Conservation (phyloP, 768 basidiomycete genomes). For the Leccinum incarnatum region DNA sequence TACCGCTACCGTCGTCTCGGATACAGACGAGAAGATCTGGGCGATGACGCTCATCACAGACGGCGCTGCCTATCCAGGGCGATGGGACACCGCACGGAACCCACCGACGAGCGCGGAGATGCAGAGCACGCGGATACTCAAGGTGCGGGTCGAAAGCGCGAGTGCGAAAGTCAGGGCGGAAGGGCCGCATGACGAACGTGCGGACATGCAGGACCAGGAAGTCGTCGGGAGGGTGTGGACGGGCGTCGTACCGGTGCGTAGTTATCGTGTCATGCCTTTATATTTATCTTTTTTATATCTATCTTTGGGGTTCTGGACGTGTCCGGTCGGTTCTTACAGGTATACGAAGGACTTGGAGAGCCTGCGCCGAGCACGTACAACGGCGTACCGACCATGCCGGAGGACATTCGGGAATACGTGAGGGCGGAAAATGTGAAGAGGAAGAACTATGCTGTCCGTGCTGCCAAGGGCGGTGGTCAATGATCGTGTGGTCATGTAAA, state of each 20-base stretch:
- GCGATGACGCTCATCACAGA: slow-evolving; percentile 23
- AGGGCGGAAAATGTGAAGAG: slow-evolving; percentile 22
- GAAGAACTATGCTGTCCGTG: slow-evolving; percentile 23
- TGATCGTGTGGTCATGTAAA: too few relatives aligned
- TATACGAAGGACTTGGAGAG: slow-evolving; percentile 25
- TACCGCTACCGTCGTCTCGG: slow-evolving; percentile 11
- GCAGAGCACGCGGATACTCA: slow-evolving; percentile 24
- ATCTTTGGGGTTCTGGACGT: not conserved
- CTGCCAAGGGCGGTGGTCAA: slow-evolving; percentile 36
- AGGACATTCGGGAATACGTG: slow-evolving; percentile 21
- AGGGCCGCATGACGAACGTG: slow-evolving; percentile 21
- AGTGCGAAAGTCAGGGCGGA: slow-evolving; percentile 25
- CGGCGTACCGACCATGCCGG: slow-evolving; percentile 11
- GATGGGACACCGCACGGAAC: slow-evolving; percentile 22
- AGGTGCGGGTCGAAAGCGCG: slow-evolving; percentile 20
- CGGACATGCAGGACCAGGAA: slow-evolving; percentile 15
- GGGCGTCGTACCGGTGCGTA: slow-evolving; percentile 24
- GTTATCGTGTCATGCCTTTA: not conserved
- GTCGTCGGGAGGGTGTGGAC: slow-evolving; percentile 22
- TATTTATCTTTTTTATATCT: not conserved
- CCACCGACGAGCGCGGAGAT: slow-evolving; percentile 22
- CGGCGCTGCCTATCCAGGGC: slow-evolving; percentile 17
- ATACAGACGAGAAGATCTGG: slow-evolving; percentile 25
- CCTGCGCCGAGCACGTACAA: slow-evolving; percentile 25
- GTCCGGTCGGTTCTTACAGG: slow-evolving; percentile 5